Evolutionary conservation across 2,329 filamentous ascomycete species (phyloP), one percentile per base, ranked within the genome.

Genomic region (Aschersonia sp.): DNA sequence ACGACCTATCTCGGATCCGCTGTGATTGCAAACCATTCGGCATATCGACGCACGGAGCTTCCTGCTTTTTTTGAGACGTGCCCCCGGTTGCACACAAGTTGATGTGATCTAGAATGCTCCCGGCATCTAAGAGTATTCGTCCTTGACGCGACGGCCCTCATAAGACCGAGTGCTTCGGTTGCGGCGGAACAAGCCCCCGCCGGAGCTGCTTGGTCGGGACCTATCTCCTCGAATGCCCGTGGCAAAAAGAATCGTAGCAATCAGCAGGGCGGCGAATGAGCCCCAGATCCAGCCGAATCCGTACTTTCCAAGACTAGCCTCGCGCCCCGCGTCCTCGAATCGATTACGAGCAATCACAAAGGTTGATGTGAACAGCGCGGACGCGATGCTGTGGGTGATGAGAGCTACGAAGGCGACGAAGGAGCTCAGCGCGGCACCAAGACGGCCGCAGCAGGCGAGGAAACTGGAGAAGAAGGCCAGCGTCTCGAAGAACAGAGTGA

Each of bases 271-370:
- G 7, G 75, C 77, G 65, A 80, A 79, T 1, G 84, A 75, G 12
- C 74, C 80, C 86, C 86, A 92, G 52, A 79, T 80, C 67, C 89
- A 91, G 43, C 77, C 86, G 58, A 87, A 86, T 28, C 80, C 82
- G 58, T 82, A 85, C 32, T 58, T 59, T 47, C 86, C 86, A 40
- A 92, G 61, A 9, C 61, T 63, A 31, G 86, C 83, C 20, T 62
- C 59, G 48, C 78, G 75, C 51, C 72, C 74, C 48, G 65, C 72
- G 38, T 59, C 58, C 38, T 65, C 65, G 71, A 91, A 89, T 40
- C 67, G 70, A 56, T 87, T 69, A 59, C 84, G 82, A 49, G 80
- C 84, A 57, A 78, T 69, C 57, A 88, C 81, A 55, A 86, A 86
- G 54, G 68, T 72, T 41, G 73, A 75, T 82, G 85, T 91, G 81